A percentile compares a stretch with the other conserved stretches of the same genome.
These are phyloP conservation scores for Cnidoscolus chayamansa DNA, from an alignment of 441 rosid genomes.

Conservation along the genomic window DNA sequence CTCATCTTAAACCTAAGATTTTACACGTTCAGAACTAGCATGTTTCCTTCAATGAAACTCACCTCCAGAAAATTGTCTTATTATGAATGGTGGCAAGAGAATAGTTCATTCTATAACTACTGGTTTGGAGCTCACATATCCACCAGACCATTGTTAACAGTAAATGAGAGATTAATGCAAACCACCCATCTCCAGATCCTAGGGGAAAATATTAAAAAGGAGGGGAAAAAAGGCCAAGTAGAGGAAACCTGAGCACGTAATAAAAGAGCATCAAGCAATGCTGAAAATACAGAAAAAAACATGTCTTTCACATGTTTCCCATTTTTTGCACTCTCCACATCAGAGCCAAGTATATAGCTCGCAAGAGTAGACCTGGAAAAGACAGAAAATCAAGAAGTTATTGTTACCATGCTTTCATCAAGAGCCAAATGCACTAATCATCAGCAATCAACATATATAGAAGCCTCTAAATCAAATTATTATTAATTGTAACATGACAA, in stretches of 20 bases:
- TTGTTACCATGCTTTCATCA: slow-evolving; percentile 11
- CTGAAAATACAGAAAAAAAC: slow-evolving; percentile 70
- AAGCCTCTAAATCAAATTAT: slow-evolving; percentile 1
- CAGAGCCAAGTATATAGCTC: slow-evolving; percentile 64
- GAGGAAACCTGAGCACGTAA: slow-evolving; percentile 80
- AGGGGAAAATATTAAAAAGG: background rate
- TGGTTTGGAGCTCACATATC: background rate
- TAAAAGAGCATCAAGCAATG: slow-evolving; percentile 79
- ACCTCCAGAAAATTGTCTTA: background rate
- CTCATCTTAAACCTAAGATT: background rate
- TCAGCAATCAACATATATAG: background rate
- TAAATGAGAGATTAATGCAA: slow-evolving; percentile 3
- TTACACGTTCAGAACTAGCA: slow-evolving; percentile 1
- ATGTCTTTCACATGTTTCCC: slow-evolving; percentile 54
- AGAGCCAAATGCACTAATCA: background rate
- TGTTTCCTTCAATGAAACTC: slow-evolving; percentile 1
- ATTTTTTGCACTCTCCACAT: slow-evolving; percentile 40
- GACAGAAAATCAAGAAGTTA: slow-evolving; percentile 6
- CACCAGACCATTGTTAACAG: background rate
- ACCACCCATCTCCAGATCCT: background rate
- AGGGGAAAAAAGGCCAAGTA: background rate
- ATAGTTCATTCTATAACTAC: background rate
- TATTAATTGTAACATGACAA: background rate
- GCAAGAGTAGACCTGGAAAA: slow-evolving; percentile 74
- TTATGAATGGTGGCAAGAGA: background rate